These are phyloP conservation scores for Emydomyces testavorans DNA, from an alignment of 2,329 filamentous ascomycete species.

Conservation along the genomic window DNA sequence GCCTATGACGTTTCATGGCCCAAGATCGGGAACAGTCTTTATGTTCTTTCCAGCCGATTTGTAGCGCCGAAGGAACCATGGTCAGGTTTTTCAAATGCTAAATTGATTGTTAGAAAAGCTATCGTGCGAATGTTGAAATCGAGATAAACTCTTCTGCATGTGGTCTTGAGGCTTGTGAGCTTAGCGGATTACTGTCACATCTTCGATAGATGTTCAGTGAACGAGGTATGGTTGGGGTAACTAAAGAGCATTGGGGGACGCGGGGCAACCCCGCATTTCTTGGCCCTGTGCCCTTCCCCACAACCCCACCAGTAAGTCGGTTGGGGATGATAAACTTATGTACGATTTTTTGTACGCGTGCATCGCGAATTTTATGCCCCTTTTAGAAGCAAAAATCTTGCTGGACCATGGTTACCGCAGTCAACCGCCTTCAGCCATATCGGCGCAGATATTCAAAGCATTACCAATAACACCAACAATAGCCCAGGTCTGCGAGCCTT, in stretches of 20 bases:
- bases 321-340: no score
- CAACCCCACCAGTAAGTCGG: no score
- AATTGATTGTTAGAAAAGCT: no score
- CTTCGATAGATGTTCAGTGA: no score
- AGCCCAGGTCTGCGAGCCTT: constrained; percentile 39
- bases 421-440: constrained; percentile 16
- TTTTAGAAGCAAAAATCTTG: no score
- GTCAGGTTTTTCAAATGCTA: no score
- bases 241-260: neutral
- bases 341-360: no score
- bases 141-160: no score
- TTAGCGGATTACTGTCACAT: neutral
- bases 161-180: neutral
- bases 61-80: no score
- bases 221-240: neutral
- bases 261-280: neutral
- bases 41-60: constrained; percentile 13
- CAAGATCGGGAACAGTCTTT: constrained; percentile 24
- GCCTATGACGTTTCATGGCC: constrained; percentile 22
- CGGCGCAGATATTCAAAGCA: constrained; percentile 37
- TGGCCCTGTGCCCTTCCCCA: neutral
- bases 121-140: no score
- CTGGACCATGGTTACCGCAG: neutral
- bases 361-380: no score
- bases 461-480: constrained; percentile 38